phyloP scores from a whole-genome alignment of 352 stramenopile species.

The Pythium sukuiense region DNA sequence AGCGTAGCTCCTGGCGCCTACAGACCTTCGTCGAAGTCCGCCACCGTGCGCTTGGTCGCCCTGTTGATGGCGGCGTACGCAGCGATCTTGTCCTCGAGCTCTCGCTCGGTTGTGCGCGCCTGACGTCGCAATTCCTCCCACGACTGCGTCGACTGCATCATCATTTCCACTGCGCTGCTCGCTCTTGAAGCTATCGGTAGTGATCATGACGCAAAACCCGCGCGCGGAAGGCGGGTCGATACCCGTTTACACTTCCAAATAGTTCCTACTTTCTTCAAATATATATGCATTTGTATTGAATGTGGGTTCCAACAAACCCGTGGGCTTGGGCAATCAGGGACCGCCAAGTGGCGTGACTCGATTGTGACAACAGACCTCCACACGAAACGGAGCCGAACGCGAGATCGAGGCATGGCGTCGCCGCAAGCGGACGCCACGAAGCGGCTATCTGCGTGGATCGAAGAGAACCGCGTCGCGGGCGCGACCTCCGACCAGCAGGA shows the following conservation, averaged over 20 bases:
- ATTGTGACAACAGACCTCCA: not conserved
- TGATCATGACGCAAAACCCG: not conserved
- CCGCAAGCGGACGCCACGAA: constrained; percentile 17
- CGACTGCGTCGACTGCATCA: constrained; percentile 59
- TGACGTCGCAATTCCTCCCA: constrained; percentile 80
- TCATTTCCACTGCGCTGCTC: constrained; percentile 25
- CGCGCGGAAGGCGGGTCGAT: not conserved
- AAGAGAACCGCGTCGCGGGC: constrained; percentile 25
- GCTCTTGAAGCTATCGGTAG: constrained; percentile 19
- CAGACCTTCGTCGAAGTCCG: constrained; percentile 67
- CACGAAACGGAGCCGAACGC: not conserved
- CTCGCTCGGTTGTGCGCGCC: constrained; percentile 68
- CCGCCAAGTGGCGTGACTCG: constrained; percentile 21
- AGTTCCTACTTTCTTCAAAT: not conserved
- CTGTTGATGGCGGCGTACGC: constrained; percentile 65
- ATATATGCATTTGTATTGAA: constrained; percentile 11
- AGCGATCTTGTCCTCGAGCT: constrained; percentile 82
- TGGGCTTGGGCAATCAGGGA: constrained; percentile 23
- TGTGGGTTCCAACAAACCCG: constrained; percentile 9
- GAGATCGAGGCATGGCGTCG: constrained; percentile 12
- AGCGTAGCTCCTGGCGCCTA: not conserved
- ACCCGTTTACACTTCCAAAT: not conserved
- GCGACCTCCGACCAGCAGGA: constrained; percentile 21
- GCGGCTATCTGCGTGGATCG: constrained; percentile 30
- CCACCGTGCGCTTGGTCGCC: constrained; percentile 35